phyloP scores from a whole-genome alignment of 2,329 filamentous ascomycete species.

The Xylaria sp. region DNA sequence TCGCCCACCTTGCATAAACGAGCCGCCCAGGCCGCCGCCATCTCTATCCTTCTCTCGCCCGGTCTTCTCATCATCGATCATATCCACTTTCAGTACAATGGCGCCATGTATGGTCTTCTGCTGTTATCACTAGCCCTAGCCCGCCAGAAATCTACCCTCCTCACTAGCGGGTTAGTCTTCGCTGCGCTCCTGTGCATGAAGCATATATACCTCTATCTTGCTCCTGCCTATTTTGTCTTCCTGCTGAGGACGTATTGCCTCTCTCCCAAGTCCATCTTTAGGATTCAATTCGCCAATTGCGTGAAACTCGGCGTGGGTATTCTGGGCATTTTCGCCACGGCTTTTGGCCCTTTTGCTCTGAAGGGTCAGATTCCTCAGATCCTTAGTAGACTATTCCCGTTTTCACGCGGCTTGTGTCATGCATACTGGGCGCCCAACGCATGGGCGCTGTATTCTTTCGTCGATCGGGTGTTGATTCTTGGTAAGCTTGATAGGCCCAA shows the following conservation, averaged over 20 bases:
- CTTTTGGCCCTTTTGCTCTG: constrained; percentile 86
- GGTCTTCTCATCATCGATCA: constrained; percentile 97
- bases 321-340: constrained; percentile 71
- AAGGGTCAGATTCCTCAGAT: constrained; percentile 86
- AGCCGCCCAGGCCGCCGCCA: constrained; percentile 81
- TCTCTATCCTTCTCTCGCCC: constrained; percentile 89
- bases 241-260: constrained; percentile 90
- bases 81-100: constrained; percentile 98
- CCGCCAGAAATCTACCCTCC: constrained; percentile 73
- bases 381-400: constrained; percentile 85
- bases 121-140: constrained; percentile 86
- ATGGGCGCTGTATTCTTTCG: constrained; percentile 96
- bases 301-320: constrained; percentile 82
- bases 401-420: constrained; percentile 91
- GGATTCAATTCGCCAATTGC: constrained; percentile 77
- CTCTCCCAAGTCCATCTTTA: constrained; percentile 75
- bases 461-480: constrained; percentile 81
- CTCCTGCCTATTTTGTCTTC: constrained; percentile 94
- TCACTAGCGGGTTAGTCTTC: constrained; percentile 82
- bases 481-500: constrained; percentile 56
- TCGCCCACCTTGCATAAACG: constrained; percentile 69
- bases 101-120: constrained; percentile 90
- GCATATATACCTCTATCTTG: constrained; percentile 96
- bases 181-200: constrained; percentile 89
- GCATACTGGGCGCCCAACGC: constrained; percentile 98